Conservation (phyloP, 345 rosid species). For the Heritiera fomes region DNA sequence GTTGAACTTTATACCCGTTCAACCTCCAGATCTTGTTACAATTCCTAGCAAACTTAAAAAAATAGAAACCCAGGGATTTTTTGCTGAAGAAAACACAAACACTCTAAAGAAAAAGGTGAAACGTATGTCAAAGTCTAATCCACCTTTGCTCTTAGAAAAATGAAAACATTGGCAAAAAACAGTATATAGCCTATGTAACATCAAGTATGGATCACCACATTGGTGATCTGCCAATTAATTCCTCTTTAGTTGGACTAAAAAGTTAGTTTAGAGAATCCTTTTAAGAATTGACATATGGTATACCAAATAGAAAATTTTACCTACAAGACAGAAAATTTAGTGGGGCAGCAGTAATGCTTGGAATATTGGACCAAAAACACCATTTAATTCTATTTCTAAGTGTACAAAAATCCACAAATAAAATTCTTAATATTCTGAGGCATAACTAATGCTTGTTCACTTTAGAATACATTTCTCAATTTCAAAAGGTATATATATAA, state of each 20-base stretch:
- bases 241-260: background rate
- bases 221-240: background rate
- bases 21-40: background rate
- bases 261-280: background rate
- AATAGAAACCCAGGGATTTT: background rate
- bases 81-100: background rate
- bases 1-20: background rate
- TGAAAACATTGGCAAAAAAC: background rate
- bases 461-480: background rate
- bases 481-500: background rate
- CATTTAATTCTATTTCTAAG: background rate
- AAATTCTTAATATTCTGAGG: background rate
- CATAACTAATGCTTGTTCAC: background rate
- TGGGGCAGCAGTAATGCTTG: background rate
- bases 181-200: background rate
- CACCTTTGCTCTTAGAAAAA: background rate
- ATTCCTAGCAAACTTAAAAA: background rate
- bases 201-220: background rate
- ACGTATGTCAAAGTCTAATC: background rate
- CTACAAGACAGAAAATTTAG: background rate
- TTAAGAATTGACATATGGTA: background rate
- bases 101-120: background rate
- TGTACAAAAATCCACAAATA: background rate
- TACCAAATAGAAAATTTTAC: background rate
- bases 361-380: background rate